Percentiles rank a stretch among this genome's conserved stretches.
These are phyloP conservation scores for Colletotrichum chrysophilum DNA, from an alignment of 2,329 filamentous ascomycete species.

Conservation along the genomic window DNA sequence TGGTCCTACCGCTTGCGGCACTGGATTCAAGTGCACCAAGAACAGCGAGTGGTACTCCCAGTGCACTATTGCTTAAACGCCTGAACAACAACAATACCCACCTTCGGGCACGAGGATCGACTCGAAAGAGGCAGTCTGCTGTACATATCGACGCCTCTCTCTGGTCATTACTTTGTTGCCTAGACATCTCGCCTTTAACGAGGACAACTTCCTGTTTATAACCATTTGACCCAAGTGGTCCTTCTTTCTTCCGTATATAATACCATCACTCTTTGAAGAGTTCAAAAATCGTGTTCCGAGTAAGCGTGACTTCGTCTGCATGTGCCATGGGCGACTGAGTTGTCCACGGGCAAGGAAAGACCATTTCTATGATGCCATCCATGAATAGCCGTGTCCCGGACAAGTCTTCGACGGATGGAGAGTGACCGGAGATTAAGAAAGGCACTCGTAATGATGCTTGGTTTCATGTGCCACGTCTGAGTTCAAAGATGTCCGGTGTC, in stretches of 20 bases:
- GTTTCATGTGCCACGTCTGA: neutral
- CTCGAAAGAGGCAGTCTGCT: neutral
- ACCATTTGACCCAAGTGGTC: neutral
- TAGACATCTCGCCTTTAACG: neutral
- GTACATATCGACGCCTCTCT: neutral
- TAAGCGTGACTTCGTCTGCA: neutral
- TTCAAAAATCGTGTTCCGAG: neutral
- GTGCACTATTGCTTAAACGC: constrained; percentile 17
- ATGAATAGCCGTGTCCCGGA: neutral
- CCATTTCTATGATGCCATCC: neutral
- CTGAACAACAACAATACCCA: neutral
- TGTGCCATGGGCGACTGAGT: neutral
- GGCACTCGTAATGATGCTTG: neutral
- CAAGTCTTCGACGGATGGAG: neutral
- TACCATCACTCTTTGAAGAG: neutral
- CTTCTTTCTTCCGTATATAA: constrained; percentile 1
- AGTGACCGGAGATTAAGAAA: neutral
- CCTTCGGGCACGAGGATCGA: neutral
- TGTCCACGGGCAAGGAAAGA: neutral
- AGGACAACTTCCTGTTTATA: constrained; percentile 1
- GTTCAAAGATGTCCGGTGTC: neutral
- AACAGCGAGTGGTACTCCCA: constrained; percentile 34
- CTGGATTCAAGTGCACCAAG: constrained; percentile 27
- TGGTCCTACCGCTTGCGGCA: constrained; percentile 28
- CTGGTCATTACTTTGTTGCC: neutral